Evolutionary conservation across 2,329 filamentous ascomycete genomes (phyloP), one percentile per base, ranked within the genome.

Genomic region (Colletotrichum tofieldiae): DNA sequence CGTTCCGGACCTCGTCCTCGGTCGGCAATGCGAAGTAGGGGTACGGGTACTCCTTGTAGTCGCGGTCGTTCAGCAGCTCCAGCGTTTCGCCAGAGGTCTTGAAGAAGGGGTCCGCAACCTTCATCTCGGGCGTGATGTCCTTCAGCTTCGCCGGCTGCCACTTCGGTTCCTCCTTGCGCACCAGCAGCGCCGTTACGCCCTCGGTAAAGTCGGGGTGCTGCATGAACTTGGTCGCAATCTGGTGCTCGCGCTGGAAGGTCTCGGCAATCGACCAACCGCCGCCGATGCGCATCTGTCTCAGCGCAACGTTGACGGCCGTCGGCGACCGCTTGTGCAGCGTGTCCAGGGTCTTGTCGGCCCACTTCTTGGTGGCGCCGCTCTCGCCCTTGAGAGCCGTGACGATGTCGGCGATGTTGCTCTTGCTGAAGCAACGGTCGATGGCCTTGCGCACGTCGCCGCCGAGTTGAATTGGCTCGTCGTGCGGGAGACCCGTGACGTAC

Each of bases 191-290:
- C 63, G 90, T 90, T n/a, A 99, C 96, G 65, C 96, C 96, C 83
- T 97, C 94, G 54, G 91, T 91, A 79, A 99, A 99, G 82, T 99
- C 96, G 5, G 90, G 93, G 81, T 96, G 93, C 68, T 88, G 87
- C 96, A 99, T 98, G 86, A 99, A 98, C 75, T 91, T 90, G 71
- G 88, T 86, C 2, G 96, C 95, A 72, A 99, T 94, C 79, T 93
- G 88, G 83, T 96, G 90, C 85, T 99, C 96, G 74, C 91, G 91
- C 79, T 92, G 87, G 87, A 98, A 99, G 0, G 96, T 92, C 83
- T 98, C 89, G 20, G 89, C 85, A 77, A 99, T 98, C 75, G 88
- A 87, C 96, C 96, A 98, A 43, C 86, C 79, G 76, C 85, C 84
- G 72, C 94, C 94, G 60, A 93, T 83, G 75, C 91, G 92, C 90